Evolutionary conservation across 306 rosid genomes (phyloP).

Genomic region (Trifolium subterraneum): DNA sequence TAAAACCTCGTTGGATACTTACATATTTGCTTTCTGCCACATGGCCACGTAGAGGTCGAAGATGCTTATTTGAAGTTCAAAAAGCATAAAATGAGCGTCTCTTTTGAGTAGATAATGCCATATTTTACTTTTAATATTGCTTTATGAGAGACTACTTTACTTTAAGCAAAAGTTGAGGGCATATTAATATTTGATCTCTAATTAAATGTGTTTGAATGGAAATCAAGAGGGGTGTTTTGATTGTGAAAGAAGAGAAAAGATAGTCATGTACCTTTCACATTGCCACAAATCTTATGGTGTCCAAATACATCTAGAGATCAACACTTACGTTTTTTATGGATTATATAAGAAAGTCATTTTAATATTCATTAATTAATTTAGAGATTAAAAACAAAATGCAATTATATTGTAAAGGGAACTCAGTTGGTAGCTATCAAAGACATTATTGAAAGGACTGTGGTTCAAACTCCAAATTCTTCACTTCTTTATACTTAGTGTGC

Average conservation of each 20-base stretch:
- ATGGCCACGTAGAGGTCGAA: conserved; percentile 86
- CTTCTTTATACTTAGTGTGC: too few relatives aligned
- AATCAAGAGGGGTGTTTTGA: conserved; percentile 46
- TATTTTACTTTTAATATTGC: conserved; percentile 91
- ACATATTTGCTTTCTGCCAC: conserved; percentile 88
- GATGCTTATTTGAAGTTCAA: conserved; percentile 90
- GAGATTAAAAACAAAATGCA: too few relatives aligned
- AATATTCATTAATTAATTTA: too few relatives aligned
- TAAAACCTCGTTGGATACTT: conserved; percentile 31
- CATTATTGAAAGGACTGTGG: too few relatives aligned
- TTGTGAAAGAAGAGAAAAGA: conserved; percentile 59
- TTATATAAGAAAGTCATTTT: too few relatives aligned
- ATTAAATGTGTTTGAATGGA: conserved; percentile 52
- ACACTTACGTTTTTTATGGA: not conserved
- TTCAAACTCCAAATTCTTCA: too few relatives aligned
- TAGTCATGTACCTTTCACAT: conserved; percentile 53
- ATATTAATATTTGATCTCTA: conserved; percentile 46
- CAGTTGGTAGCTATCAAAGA: too few relatives aligned
- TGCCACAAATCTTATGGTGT: conserved; percentile 56
- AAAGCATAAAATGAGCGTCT: conserved; percentile 90
- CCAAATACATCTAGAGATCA: conserved; percentile 45
- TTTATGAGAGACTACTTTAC: conserved; percentile 81
- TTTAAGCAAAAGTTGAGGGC: conserved; percentile 72
- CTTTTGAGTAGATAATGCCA: conserved; percentile 99
- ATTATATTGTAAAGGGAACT: too few relatives aligned